These are phyloP conservation scores for Cokeromyces recurvatus DNA, from an alignment of 371 early-diverging fungal species.

Conservation along the genomic window DNA sequence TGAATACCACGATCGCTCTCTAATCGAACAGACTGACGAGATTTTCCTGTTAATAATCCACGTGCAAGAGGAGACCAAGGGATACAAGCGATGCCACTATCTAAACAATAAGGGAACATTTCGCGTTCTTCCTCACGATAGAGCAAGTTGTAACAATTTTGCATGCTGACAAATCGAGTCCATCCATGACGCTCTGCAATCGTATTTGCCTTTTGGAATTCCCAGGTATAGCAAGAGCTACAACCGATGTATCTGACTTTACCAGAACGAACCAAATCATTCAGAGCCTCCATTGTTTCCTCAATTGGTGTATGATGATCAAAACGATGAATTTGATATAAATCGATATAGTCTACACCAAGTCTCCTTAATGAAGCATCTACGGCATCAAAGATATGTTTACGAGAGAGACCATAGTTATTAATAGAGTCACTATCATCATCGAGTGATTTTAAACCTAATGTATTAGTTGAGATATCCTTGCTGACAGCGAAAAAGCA, in stretches of 20 bases:
- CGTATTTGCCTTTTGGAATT: constrained; percentile 37
- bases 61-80: constrained; percentile 53
- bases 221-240: constrained; percentile 31
- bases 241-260: constrained; percentile 43
- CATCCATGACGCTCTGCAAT: constrained; percentile 50
- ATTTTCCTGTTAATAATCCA: constrained; percentile 32
- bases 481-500: constrained; percentile 13
- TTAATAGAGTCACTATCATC: constrained; percentile 16
- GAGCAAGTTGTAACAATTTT: constrained; percentile 46
- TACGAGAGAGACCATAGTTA: constrained; percentile 43
- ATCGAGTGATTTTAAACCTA: not conserved
- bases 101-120: constrained; percentile 46
- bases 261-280: no score
- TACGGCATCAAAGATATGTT: constrained; percentile 50
- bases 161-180: constrained; percentile 49
- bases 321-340: constrained; percentile 55
- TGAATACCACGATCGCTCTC: constrained; percentile 4
- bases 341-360: constrained; percentile 55
- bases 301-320: constrained; percentile 34
- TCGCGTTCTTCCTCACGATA: constrained; percentile 64
- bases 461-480: not conserved
- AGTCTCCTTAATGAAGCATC: constrained; percentile 47
- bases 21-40: constrained; percentile 16
- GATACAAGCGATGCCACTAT: constrained; percentile 39
- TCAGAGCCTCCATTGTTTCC: constrained; percentile 54